phyloP scores from a whole-genome alignment of 768 basidiomycete genomes.

The Hygrocybe coccinea region DNA sequence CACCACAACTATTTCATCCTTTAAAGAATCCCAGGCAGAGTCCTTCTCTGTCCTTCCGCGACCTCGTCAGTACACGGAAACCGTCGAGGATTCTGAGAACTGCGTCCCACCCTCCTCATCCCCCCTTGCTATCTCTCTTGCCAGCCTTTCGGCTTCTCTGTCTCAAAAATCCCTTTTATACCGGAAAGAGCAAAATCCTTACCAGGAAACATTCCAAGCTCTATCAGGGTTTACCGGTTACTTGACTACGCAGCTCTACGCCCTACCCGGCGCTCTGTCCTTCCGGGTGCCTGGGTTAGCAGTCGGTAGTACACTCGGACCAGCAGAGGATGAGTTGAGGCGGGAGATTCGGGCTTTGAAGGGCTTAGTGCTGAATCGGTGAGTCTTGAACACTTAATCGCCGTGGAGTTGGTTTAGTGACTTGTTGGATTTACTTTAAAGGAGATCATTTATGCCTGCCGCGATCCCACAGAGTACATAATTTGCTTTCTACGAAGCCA shows the following conservation, averaged over 20 bases:
- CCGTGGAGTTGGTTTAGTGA: not conserved
- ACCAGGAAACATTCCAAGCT: conserved; percentile 60
- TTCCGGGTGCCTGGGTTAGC: conserved; percentile 35
- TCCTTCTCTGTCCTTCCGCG: conserved; percentile 55
- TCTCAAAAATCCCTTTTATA: conserved; percentile 23
- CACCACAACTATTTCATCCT: conserved; percentile 47
- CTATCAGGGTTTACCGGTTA: conserved; percentile 75
- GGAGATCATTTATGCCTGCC: conserved; percentile 3
- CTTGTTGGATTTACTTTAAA: not conserved
- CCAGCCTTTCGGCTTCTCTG: conserved; percentile 39
- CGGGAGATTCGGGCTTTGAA: conserved; percentile 75
- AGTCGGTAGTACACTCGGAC: conserved; percentile 24
- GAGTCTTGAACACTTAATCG: conserved; percentile 17
- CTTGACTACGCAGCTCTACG: conserved; percentile 68
- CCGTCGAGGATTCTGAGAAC: conserved; percentile 29
- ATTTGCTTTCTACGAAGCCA: too few relatives aligned
- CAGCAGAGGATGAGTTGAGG: conserved; percentile 64
- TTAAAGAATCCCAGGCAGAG: conserved; percentile 54
- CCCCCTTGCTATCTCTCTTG: conserved; percentile 23
- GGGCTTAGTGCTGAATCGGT: conserved; percentile 74
- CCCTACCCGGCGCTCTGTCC: conserved; percentile 25
- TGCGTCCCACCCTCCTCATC: conserved; percentile 7
- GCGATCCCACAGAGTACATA: not conserved
- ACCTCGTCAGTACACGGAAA: conserved; percentile 47
- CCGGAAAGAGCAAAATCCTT: conserved; percentile 22